Base-by-base conservation (phyloP, 2,329 filamentous ascomycete genomes). In the Hortaea sp. region DNA sequence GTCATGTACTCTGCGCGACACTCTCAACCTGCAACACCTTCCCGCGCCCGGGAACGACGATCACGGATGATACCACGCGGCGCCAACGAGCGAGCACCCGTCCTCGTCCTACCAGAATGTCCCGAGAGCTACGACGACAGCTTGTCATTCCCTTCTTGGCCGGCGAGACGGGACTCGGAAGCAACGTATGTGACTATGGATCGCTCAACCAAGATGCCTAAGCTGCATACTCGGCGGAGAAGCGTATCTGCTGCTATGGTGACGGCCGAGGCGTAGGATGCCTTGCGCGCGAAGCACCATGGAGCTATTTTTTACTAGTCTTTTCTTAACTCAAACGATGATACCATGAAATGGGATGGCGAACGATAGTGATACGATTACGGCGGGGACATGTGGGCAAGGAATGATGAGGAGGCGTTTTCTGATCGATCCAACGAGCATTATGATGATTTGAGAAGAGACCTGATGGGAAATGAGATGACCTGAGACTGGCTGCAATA, bases 1-100 rank as follows among this genome's bases (percentile, higher is more conserved):
- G 29, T 32, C 7, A 10, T 40, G 20, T 9, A n/a, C 37, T 31
- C 10, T 27, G 35, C 12, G 20, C 20, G 20, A 20, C 20, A 20
- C 20, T 20, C 20, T 20, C 20, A 20, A 20, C 20, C 20, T 11
- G 41, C 41, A 29, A 44, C 32, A 11, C 7, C 13, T 34, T 27
- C 11, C 27, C n/a, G 27, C 43, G 20, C 6, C 28, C 13, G 13
- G n/a, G 30, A 46, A n/a, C 42, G 27, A 20, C 20, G 20, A 20
- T 20, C 20, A 20, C 20, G 20, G 51, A 53, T 65, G 52, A 45
- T 63, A 10, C 50, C 62, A 6, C 57, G 62, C 13, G 61, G 55
- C 28, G 61, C 58, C 2, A 60, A 56, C 43, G 61, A 65, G 50
- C 61, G 61, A 12, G 61, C 54, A 4, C 57, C 61, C 6, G 44